Base-by-base conservation (phyloP, 352 stramenopile genomes). In the Globisporangium okanoganense region DNA sequence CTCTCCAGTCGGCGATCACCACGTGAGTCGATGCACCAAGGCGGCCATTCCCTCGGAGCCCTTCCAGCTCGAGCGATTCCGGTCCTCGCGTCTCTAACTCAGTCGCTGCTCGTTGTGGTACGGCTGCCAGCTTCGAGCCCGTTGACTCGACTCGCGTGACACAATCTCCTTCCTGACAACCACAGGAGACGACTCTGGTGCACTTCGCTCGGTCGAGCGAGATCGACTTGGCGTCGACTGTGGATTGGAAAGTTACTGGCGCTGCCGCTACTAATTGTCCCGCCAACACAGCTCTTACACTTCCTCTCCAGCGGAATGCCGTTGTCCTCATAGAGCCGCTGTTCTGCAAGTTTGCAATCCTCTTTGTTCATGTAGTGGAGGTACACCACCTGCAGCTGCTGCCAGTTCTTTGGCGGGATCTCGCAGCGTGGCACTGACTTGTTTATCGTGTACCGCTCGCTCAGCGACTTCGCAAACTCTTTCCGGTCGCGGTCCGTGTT, bases 351-450 rank as follows among this genome's bases (percentile, higher is more conserved):
- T 36, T 73, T 66, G 3, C 72, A 72, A 40, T 82, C 78, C 49
- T 85, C 78, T 8, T 72, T 72, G 48, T 88, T 85, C 41, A 73
- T 69, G 45, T 82, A 88, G 43, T 86, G 78, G 13, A 86, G 38
- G 25, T 73, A 82, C 18, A 88, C 66, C 2, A 67, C 51, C 14
- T 81, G 66, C 53, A 75, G 70, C 22, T 61, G 57, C 52, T 82
- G 73, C 78, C 78, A 88, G 22, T 81, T 82, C 27, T 85, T 75
- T 25, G 71, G 74, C 54, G 70, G 61, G 14, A 88, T 86, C 38
- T 85, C 76, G 44, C 71, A 78, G 1, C 75, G 71, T 22, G 76
- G 78, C 12, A 83, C 64, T 13, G 72, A 74, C 20, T 73, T 76
- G 49, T 84, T 79, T 36, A 81, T 67, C 14, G 67, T 75, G 59